Conservation (phyloP, 164 flowering plant species). For the Chimonanthus salicifolius region DNA sequence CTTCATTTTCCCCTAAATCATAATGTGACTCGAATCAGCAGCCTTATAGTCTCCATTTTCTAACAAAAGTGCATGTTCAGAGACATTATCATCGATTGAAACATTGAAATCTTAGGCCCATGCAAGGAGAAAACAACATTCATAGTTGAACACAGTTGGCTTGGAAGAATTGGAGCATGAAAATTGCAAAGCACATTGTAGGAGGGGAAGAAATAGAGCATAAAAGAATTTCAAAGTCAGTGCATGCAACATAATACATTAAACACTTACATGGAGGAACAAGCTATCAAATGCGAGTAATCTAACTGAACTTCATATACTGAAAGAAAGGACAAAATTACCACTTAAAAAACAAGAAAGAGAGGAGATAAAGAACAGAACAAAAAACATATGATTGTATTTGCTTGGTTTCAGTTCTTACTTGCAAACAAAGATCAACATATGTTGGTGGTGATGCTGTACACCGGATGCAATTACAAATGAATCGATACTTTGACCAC, state of each 20-base stretch:
- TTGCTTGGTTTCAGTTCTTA: conserved; percentile 14
- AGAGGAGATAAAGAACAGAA: too few species aligned
- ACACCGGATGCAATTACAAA: conserved; percentile 52
- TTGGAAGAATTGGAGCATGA: background rate
- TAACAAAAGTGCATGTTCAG: too few species aligned
- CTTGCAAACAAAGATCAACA: conserved; percentile 51
- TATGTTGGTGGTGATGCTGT: conserved; percentile 33
- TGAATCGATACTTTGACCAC: conserved; percentile 47
- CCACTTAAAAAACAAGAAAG: background rate
- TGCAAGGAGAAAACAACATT: background rate
- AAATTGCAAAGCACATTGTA: background rate
- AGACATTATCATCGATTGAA: too few species aligned
- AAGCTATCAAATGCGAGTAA: background rate
- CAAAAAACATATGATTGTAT: background rate
- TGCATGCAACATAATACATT: background rate
- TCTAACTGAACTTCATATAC: background rate
- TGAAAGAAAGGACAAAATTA: background rate
- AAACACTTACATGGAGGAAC: background rate
- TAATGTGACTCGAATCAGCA: too few species aligned
- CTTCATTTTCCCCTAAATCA: too few species aligned
- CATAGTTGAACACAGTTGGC: background rate
- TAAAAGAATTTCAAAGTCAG: background rate
- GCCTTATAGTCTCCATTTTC: too few species aligned
- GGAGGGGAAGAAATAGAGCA: background rate
- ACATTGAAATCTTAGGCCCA: background rate